Evolutionary conservation across 257 asterid species (phyloP), one percentile per base, ranked within the genome.

Genomic region (Petunia secreta): DNA sequence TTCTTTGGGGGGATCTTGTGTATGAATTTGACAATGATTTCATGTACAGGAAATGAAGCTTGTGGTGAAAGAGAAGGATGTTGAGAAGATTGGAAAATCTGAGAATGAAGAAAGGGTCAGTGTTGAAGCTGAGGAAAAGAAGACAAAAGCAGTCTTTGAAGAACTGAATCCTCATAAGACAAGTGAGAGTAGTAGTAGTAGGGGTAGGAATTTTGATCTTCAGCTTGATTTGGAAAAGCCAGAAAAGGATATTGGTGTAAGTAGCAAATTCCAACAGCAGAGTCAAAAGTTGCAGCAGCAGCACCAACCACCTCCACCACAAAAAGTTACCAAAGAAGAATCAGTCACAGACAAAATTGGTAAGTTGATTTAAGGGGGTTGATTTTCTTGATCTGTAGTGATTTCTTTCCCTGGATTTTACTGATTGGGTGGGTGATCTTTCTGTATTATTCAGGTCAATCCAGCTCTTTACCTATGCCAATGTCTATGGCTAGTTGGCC

Each of bases 401-500:
- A 50, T 38, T 44, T 74, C 14, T 34, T 9, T 15, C 50, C 10
- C 4, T 46, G 13, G 74, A 34, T 1, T 38, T 46, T 15, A 52
- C 63, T 43, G 38, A 13, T 16, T 38, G 37, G 39, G 25, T 25
- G 7, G 37, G 15, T n/a, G 10, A 16, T 13, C 63, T 43, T n/a
- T 38, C 34, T 43, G 1, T 5, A 53, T 16, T 81, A 74, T 71
- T 44, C 77, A 92, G 99, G 92, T 80, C 94, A 87, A 82, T 85
- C 90, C 1, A 86, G 87, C 81, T 84, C 97, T 2, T 46, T 91
- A 85, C 92, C 95, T 50, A 62, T 92, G 81, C 91, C 97, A 0
- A 81, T 95, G 92, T 85, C 98, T 2, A 83, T 92, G 97, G 88
- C 95, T 79, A 79, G 88, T 82, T 95, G 99, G 99, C 97, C 98